phyloP scores from a whole-genome alignment of 371 early-diverging fungal species.

The Capniomyces stellatus region DNA sequence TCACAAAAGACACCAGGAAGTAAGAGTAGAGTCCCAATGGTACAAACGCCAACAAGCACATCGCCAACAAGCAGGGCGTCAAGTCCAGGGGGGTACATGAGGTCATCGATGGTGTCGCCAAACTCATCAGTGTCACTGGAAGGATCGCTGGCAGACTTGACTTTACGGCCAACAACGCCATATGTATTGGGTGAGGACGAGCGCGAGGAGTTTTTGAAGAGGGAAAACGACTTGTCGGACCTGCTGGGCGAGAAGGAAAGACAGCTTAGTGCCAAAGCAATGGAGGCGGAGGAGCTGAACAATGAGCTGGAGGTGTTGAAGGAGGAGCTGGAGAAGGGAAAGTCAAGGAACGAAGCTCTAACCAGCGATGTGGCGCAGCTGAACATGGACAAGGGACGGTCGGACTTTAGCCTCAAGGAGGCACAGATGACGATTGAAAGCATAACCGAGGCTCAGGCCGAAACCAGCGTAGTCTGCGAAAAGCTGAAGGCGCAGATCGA shows the following conservation, averaged over 20 bases:
- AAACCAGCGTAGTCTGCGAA: too few relatives aligned
- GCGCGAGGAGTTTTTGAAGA: slow-evolving; percentile 75
- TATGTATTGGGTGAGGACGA: slow-evolving; percentile 67
- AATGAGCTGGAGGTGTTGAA: slow-evolving; percentile 17
- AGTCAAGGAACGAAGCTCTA: slow-evolving; percentile 50
- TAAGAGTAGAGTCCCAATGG: background rate
- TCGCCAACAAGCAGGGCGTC: background rate
- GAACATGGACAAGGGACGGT: slow-evolving; percentile 64
- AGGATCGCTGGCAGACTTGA: slow-evolving; percentile 19
- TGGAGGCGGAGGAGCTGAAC: slow-evolving; percentile 10
- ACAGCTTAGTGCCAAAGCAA: slow-evolving; percentile 16
- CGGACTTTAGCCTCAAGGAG: slow-evolving; percentile 71
- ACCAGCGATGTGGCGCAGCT: slow-evolving; percentile 46
- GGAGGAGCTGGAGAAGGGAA: slow-evolving; percentile 6
- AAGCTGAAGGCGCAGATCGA: background rate
- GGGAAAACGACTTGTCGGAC: slow-evolving; percentile 87
- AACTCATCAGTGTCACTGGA: slow-evolving; percentile 5
- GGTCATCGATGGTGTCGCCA: slow-evolving; percentile 17
- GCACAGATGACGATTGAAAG: slow-evolving; percentile 60
- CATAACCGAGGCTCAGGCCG: slow-evolving; percentile 70
- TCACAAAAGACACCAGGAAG: background rate
- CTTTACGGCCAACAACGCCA: slow-evolving; percentile 59
- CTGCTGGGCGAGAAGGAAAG: slow-evolving; percentile 63
- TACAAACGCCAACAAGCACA: background rate
- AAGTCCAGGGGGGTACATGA: slow-evolving; percentile 6